Percentiles rank a stretch among this genome's conserved stretches.
Evolutionary conservation across 495 filamentous ascomycete genomes (phyloP).

Genomic region (Sabuloglossum arenarium): DNA sequence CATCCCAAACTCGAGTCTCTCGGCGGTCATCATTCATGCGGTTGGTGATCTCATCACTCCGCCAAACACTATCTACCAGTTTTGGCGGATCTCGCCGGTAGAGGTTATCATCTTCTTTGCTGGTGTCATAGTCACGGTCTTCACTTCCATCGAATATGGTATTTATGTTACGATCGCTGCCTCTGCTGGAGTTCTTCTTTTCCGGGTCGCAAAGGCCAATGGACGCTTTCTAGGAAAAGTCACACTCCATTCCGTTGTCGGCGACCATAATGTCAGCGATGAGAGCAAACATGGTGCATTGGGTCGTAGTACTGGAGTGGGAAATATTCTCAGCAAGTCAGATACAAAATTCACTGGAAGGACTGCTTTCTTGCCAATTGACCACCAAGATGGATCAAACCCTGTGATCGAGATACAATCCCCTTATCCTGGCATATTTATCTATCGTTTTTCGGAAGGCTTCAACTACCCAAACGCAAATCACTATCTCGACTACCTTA

Average conservation of each 20-base stretch:
- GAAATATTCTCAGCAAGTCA: not conserved
- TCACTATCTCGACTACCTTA: conserved; percentile 72
- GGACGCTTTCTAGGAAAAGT: conserved; percentile 80
- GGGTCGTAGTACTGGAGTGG: not conserved
- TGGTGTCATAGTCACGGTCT: conserved; percentile 79
- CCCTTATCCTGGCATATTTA: conserved; percentile 89
- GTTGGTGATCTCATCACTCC: conserved; percentile 90
- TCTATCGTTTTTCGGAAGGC: conserved; percentile 91
- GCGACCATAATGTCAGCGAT: conserved; percentile 51
- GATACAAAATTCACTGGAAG: conserved; percentile 23
- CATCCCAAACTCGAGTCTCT: conserved; percentile 68
- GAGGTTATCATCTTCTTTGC: conserved; percentile 89
- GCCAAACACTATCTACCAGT: conserved; percentile 85
- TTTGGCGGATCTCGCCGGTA: conserved; percentile 81
- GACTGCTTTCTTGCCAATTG: conserved; percentile 79
- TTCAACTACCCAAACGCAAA: conserved; percentile 93
- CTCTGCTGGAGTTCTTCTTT: conserved; percentile 62
- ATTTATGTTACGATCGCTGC: conserved; percentile 71
- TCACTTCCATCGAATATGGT: conserved; percentile 73
- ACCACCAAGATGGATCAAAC: conserved; percentile 77
- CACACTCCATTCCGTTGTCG: conserved; percentile 76
- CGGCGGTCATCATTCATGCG: conserved; percentile 93
- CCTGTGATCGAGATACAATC: conserved; percentile 56
- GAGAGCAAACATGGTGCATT: conserved; percentile 3
- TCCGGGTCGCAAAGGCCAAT: conserved; percentile 62